Evolutionary conservation across 2,329 filamentous ascomycete species (phyloP).

Genomic region (Periglandula ipomoeae): DNA sequence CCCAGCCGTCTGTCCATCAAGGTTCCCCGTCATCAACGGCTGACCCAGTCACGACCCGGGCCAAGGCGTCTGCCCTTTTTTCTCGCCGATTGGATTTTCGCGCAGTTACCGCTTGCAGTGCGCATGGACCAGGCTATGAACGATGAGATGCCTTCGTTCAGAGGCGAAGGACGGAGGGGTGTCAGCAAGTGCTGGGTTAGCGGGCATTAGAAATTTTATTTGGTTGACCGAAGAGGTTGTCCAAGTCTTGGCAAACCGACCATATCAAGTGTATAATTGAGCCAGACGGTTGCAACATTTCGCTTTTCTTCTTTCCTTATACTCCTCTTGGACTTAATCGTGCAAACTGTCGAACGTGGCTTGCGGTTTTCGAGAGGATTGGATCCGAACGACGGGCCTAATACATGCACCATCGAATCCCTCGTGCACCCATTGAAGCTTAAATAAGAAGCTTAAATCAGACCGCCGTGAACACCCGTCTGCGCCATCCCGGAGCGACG

Average conservation of each 20-base stretch:
- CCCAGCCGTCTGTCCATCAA: slow-evolving; percentile 6
- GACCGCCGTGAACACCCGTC: too few species aligned
- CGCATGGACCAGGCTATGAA: neutral
- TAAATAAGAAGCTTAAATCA: too few species aligned
- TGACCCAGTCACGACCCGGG: neutral
- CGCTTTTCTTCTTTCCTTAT: neutral
- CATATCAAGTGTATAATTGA: neutral
- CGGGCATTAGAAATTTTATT: neutral
- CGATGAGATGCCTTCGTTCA: neutral
- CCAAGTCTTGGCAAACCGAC: neutral
- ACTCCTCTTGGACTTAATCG: neutral
- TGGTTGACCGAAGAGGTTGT: neutral
- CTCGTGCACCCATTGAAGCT: slow-evolving; percentile 1
- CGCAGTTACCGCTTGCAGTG: neutral
- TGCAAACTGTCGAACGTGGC: neutral
- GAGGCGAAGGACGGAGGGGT: neutral
- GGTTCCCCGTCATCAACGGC: slow-evolving; percentile 4
- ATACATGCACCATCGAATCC: too few species aligned
- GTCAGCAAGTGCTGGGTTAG: neutral
- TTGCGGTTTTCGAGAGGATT: neutral
- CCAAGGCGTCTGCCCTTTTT: neutral
- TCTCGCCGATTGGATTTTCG: neutral
- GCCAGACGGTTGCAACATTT: neutral
- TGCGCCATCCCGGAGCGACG: neutral
- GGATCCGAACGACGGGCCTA: too few species aligned